Evolutionary conservation across 805 yeast species (phyloP), one percentile per base, ranked within the genome.

Genomic region (Ogataea henricii): DNA sequence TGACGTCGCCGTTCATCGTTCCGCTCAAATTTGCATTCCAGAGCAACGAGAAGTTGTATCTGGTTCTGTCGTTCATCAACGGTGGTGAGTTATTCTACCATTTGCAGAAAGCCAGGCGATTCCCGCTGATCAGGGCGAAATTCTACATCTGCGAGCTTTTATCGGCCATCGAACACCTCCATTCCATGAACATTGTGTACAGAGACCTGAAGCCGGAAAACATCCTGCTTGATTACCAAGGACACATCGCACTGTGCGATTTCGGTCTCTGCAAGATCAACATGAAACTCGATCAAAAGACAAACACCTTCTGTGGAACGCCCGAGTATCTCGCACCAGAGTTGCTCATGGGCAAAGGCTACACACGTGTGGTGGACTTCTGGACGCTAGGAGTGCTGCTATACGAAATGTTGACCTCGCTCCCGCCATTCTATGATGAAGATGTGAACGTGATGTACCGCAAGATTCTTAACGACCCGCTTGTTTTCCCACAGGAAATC

Each of bases 241-340:
- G 99, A 2, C 99, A 94, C 67, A 94, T 94, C 65, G 97, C 98
- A 1, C 73, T 94, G 47, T 94, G 99, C 72, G 99, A 94, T 70
- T 94, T 94, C 65, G 99, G 99, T 5, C 76, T 94, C 37, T 94
- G 98, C 72, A 94, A 94, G 70, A 79, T 94, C 59, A 89, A 94
- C 72, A 94, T 94, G 99, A 81, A 83, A 56, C 81, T 85, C 58
- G 85, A 87, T 51, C 96, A 90, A 59, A 87, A 87, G 67, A 77
- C 82, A 20, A 86, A 85, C 59, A 94, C 99, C 0, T 94, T 94
- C 66, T 94, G 99, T 69, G 99, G 99, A 34, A 94, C 99, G 0
- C 98, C 98, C 0, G 98, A 94, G 68, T 94, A 94, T 67, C 74
- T 94, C 56, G 97, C 98, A 1, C 99, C 99, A 1, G 99, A 94